Evolutionary conservation across 768 basidiomycete species (phyloP), one percentile per base, ranked within the genome.

Genomic region (Pulveroboletus sp.): DNA sequence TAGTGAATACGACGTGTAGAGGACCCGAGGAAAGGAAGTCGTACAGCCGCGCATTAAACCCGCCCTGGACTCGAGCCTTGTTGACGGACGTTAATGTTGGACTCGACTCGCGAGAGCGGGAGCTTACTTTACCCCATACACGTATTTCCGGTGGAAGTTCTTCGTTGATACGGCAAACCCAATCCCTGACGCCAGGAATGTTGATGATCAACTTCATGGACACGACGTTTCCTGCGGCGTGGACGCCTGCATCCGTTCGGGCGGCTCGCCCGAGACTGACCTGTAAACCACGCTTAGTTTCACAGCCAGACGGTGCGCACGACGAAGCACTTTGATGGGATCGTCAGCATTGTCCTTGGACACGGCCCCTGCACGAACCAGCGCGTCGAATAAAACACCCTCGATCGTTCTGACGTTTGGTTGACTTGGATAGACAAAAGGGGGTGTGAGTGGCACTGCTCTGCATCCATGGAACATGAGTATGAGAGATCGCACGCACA

Each of bases 171-270:
- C 80, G 79, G 6, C 75, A 73, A 1, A 87, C 79, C 54, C 94
- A 71, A 57, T 91, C 83, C 12, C 75, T 71, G 6, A 87, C 76
- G 11, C 80, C 86, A 3, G 91, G 89, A 10, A 92, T 78, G 17
- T 73, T 68, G 21, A 81, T 76, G 60, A 96, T 96, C 77, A 95
- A 78, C 69, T 96, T 96, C 61, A 96, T 76, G 24, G 90, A 87
- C 3, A 98, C 88, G 27, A 94, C 72, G 65, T 99, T 99, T 9
- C 94, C 89, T 21, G 93, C 93, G 11, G 96, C 96, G 64, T 96
- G 94, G 7, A 99, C 96, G 24, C 96, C 96, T 2, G 94, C 90
- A 66, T 99, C 96, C 1, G 96, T 99, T 8, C 96, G 77, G 17
- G 96, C 96, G 8, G 95, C 92, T 28, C 96, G 82, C 18, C 81